Conservation (phyloP, 2,329 filamentous ascomycete genomes). For the Neonectria punicea region DNA sequence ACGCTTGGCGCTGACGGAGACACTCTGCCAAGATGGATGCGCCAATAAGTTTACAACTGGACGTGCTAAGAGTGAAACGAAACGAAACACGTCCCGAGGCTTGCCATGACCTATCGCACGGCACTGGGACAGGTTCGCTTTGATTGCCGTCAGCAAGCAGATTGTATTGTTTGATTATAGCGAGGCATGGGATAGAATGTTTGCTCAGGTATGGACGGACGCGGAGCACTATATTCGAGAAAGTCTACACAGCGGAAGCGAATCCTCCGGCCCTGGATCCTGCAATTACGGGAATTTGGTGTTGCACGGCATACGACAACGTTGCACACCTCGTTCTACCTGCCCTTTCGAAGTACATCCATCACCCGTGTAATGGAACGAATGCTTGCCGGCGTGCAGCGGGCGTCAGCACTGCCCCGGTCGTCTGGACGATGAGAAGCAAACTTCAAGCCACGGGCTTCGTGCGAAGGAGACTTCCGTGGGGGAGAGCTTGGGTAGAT, state of each 20-base stretch:
- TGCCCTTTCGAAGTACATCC: too few relatives aligned
- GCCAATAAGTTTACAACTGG: constrained; percentile 10
- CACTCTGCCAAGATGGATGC: constrained; percentile 1
- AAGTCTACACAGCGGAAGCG: background rate
- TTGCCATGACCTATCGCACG: background rate
- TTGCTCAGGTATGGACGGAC: background rate
- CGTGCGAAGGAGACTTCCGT: constrained; percentile 4
- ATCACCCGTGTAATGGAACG: too few relatives aligned
- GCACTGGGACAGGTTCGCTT: background rate
- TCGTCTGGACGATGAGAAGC: constrained; percentile 6
- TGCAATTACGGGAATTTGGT: constrained; percentile 13
- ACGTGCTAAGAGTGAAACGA: constrained; percentile 4
- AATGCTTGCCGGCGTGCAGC: background rate
- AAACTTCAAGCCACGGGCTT: constrained; percentile 7
- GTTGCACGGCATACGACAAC: constrained; percentile 32
- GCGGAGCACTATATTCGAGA: background rate
- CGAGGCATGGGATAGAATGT: background rate
- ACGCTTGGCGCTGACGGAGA: constrained; percentile 10
- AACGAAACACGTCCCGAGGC: constrained; percentile 9
- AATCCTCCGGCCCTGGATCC: background rate
- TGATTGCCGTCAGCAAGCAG: background rate
- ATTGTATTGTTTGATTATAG: background rate
- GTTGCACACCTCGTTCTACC: constrained; percentile 15
- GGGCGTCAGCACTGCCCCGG: constrained; percentile 7
- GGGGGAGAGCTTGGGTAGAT: too few relatives aligned